phyloP scores from a whole-genome alignment of 805 yeast genomes.

The Wickerhamiella azymoides region DNA sequence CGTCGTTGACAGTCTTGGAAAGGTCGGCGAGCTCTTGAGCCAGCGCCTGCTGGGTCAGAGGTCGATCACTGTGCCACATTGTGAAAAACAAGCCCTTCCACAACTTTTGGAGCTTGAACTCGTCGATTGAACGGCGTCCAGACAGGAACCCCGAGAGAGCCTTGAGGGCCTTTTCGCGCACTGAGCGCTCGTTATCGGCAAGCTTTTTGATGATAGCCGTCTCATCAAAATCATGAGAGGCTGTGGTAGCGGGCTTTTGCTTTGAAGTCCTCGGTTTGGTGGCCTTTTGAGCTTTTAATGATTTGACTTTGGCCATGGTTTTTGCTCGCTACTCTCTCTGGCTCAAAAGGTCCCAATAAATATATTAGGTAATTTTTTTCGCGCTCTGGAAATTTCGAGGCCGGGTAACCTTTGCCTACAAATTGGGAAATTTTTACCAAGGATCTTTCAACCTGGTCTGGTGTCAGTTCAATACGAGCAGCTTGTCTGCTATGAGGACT shows the following conservation, averaged over 20 bases:
- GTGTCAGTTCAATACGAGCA: conserved; percentile 4
- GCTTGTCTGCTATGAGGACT: conserved; percentile 7
- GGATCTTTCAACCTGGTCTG: conserved; percentile 3
- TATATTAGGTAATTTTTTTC: conserved; percentile 1
- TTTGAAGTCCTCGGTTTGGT: background rate
- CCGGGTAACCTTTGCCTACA: conserved; percentile 6
- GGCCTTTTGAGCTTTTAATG: conserved; percentile 1
- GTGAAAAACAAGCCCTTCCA: conserved; percentile 95
- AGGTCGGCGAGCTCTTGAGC: conserved; percentile 58
- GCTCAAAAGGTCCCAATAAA: too few relatives aligned
- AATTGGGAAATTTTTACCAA: background rate
- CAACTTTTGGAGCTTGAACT: conserved; percentile 56
- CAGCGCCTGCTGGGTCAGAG: conserved; percentile 76
- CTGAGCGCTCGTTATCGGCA: conserved; percentile 31
- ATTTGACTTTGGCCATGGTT: background rate
- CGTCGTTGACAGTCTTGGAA: conserved; percentile 24
- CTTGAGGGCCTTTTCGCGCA: conserved; percentile 60
- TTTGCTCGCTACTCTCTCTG: background rate
- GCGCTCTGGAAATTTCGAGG: conserved; percentile 3
- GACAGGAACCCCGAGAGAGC: conserved; percentile 46
- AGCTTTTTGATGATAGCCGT: conserved; percentile 13
- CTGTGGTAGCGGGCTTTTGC: background rate
- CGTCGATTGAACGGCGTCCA: conserved; percentile 28
- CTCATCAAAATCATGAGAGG: conserved; percentile 4
- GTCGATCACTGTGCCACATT: conserved; percentile 95